Conservation (phyloP, 2,329 filamentous ascomycete species). For the Myriosclerotinia scirpicola region DNA sequence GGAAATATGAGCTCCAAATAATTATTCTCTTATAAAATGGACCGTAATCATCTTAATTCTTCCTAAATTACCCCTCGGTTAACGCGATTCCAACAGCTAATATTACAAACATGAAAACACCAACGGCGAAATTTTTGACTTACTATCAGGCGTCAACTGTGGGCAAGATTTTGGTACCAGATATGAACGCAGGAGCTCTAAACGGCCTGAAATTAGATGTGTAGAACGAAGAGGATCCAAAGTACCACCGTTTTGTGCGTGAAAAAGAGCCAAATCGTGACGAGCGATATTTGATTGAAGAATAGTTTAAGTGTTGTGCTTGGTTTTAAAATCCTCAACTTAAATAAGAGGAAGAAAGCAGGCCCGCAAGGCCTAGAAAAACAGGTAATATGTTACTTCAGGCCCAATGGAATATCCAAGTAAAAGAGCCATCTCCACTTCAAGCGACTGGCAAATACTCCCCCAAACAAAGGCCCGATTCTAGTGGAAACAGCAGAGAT, state of each 20-base stretch:
- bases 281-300: constrained; percentile 18
- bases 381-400: constrained; percentile 41
- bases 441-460: constrained; percentile 43
- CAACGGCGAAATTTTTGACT: no score
- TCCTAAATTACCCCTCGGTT: no score
- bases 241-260: constrained; percentile 43
- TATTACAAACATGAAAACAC: no score
- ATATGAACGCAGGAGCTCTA: constrained; percentile 38
- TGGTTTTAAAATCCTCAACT: constrained; percentile 20
- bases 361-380: constrained; percentile 33
- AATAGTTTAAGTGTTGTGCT: constrained; percentile 22
- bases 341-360: constrained; percentile 39
- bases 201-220: constrained; percentile 52
- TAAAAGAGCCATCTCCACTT: constrained; percentile 43
- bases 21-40: no score
- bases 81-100: no score
- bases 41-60: no score
- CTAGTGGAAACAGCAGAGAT: constrained; percentile 29
- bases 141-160: neutral
- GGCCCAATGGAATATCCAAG: constrained; percentile 27
- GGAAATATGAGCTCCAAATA: no score
- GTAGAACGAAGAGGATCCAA: constrained; percentile 46
- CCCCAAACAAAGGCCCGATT: constrained; percentile 44
- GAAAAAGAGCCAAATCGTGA: constrained; percentile 42
- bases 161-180: constrained; percentile 47